phyloP scores from a whole-genome alignment of 2,329 filamentous ascomycete genomes.

The Colletotrichum abscissum region DNA sequence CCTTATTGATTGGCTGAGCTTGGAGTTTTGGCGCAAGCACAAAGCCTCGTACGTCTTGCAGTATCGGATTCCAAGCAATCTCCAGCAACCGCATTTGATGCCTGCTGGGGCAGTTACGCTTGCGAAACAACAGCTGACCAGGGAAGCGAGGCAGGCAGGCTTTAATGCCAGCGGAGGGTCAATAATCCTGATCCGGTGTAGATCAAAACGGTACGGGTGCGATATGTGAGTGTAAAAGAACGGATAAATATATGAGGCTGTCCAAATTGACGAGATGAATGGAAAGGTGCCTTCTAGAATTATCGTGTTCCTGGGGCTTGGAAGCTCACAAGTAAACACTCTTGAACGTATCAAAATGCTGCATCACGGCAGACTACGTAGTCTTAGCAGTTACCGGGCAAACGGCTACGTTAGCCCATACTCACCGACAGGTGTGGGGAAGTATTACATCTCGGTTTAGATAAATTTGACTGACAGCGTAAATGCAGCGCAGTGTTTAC shows the following conservation, averaged over 20 bases:
- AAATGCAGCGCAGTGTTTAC: too few relatives aligned
- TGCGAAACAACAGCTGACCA: neutral
- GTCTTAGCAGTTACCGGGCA: neutral
- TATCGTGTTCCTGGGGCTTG: too few relatives aligned
- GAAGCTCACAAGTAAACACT: neutral
- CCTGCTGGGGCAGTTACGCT: neutral
- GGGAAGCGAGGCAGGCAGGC: neutral
- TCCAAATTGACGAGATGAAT: too few relatives aligned
- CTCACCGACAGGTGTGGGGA: too few relatives aligned
- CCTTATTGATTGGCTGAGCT: neutral
- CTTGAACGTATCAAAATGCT: neutral
- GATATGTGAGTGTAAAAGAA: too few relatives aligned
- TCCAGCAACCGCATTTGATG: neutral
- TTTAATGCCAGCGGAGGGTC: neutral
- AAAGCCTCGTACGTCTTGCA: neutral
- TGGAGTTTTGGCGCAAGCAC: neutral
- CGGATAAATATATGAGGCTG: too few relatives aligned
- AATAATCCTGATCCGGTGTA: too few relatives aligned
- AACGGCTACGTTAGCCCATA: too few relatives aligned
- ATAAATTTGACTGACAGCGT: too few relatives aligned
- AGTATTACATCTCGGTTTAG: too few relatives aligned
- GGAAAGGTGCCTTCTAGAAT: too few relatives aligned
- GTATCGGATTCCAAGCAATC: neutral
- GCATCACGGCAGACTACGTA: neutral
- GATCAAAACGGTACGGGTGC: too few relatives aligned